Base-by-base conservation (phyloP, 805 yeast species). In the Saturnispora ahearnii region DNA sequence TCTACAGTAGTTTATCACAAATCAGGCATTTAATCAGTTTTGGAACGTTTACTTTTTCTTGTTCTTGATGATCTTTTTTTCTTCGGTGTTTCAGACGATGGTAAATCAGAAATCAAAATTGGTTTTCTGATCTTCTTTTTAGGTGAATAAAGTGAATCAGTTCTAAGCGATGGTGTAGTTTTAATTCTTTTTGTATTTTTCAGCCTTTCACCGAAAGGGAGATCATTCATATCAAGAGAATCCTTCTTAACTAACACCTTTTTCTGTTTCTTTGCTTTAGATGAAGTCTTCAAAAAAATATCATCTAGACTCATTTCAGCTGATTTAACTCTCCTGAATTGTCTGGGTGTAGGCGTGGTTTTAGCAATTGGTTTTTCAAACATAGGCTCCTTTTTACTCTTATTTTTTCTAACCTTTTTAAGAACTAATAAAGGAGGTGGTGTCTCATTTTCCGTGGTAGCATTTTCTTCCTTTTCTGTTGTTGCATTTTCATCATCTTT, bases 381-480 rank as follows among this genome's bases (percentile, higher is more conserved):
- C 2, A 7, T 26, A 15, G 41, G 33, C 22, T 44, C 46, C 10
- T n/a, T 21, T n/a, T 41, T 41, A 32, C 30, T 33, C 24, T 38
- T 44, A 18, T 31, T 32, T 15, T 30, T 49, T 45, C 29, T 41
- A 15, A 15, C 48, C 29, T 38, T 48, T 44, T 37, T 43, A 7
- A 41, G 45, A 26, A 11, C 42, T 15, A 29, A 26, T 15, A 22
- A 30, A 30, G 38, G 45, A 5, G 26, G 37, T 15, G 29, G 32
- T 32, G 29, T 47, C 37, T 44, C 51, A 15, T 29, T 36, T 22
- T 36, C 48, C 9, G 44, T 40, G 13, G 41, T 18, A 11, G 26
- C 49, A 15, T 28, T 41, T 38, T 44, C 50, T 26, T 42, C 49
- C 28, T 37, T 49, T 30, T 40, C 38, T 10, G 26, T 40, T 4